Evolutionary conservation across 2,329 filamentous ascomycete genomes (phyloP).

Genomic region (Magnaporthiopsis rhizophila): DNA sequence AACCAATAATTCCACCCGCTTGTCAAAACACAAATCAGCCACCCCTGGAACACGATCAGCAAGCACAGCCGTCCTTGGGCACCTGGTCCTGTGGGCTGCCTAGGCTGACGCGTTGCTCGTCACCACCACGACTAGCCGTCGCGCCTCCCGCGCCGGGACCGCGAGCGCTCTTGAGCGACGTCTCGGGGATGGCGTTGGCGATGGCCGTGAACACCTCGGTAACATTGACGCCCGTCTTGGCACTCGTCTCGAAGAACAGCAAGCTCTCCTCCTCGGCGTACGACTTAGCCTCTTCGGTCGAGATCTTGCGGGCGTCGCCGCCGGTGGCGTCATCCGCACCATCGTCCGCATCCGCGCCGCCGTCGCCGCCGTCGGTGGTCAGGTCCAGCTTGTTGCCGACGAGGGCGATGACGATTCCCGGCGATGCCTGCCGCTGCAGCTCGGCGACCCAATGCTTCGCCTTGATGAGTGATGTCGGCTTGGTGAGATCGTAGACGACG

Average conservation of each 20-base stretch:
- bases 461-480: slow-evolving; percentile 89
- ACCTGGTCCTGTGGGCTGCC: slow-evolving; percentile 63
- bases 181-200: slow-evolving; percentile 95
- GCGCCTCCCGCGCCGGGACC: slow-evolving; percentile 53
- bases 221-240: slow-evolving; percentile 92
- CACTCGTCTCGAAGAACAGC: slow-evolving; percentile 95
- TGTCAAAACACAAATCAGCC: too few species aligned
- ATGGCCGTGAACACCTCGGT: slow-evolving; percentile 96
- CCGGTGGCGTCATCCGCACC: slow-evolving; percentile 46
- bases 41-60: slow-evolving; percentile 38
- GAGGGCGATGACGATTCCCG: slow-evolving; percentile 92
- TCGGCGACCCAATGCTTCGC: slow-evolving; percentile 99
- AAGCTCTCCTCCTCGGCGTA: slow-evolving; percentile 94
- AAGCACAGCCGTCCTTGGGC: slow-evolving; percentile 89
- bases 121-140: slow-evolving; percentile 48
- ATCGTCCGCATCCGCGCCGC: slow-evolving; percentile 36
- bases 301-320: slow-evolving; percentile 76
- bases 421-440: slow-evolving; percentile 89
- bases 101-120: slow-evolving; percentile 76
- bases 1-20: too few species aligned
- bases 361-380: slow-evolving; percentile 51
- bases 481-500: slow-evolving; percentile 97
- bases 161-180: slow-evolving; percentile 81
- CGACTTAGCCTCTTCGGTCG: slow-evolving; percentile 80
- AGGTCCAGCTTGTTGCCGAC: slow-evolving; percentile 97